Conservation (phyloP, 495 filamentous ascomycete species). For the Aspergillus egyptiacus region DNA sequence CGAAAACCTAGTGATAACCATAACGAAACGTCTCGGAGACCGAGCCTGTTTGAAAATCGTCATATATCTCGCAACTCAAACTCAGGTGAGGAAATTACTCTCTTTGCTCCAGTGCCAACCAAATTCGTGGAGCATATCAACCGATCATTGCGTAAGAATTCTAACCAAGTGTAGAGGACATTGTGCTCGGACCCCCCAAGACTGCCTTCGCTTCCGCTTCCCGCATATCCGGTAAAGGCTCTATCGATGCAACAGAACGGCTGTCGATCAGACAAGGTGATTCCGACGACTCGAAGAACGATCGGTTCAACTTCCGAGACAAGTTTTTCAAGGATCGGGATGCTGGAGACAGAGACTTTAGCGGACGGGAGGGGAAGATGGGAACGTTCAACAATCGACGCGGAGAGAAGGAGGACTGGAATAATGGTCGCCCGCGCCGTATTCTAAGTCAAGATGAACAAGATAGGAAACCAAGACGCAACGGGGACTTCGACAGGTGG, state of each 20-base stretch:
- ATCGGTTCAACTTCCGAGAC: conserved; percentile 57
- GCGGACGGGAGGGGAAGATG: conserved; percentile 36
- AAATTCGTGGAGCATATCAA: too few species aligned
- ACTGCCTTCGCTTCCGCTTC: conserved; percentile 81
- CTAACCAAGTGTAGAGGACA: conserved; percentile 63
- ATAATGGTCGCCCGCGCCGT: conserved; percentile 48
- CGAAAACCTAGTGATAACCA: conserved; percentile 43
- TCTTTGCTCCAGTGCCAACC: neutral
- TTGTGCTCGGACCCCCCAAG: conserved; percentile 83
- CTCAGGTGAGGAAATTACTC: conserved; percentile 35
- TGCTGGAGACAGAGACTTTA: conserved; percentile 38
- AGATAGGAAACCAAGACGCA: conserved; percentile 48
- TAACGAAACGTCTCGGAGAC: conserved; percentile 44
- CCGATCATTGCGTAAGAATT: conserved; percentile 5
- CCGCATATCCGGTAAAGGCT: conserved; percentile 48
- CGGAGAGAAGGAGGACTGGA: conserved; percentile 55
- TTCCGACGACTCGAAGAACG: conserved; percentile 46
- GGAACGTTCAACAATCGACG: conserved; percentile 39
- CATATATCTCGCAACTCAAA: conserved; percentile 59
- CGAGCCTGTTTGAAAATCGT: conserved; percentile 53
- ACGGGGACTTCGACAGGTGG: conserved; percentile 61
- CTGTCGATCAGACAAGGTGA: conserved; percentile 43
- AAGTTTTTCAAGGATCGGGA: conserved; percentile 46
- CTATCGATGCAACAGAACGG: conserved; percentile 45
- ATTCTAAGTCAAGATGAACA: conserved; percentile 49